Evolutionary conservation across 208 protist genomes (phyloP).

Genomic region (Herpetomonas muscarum): DNA sequence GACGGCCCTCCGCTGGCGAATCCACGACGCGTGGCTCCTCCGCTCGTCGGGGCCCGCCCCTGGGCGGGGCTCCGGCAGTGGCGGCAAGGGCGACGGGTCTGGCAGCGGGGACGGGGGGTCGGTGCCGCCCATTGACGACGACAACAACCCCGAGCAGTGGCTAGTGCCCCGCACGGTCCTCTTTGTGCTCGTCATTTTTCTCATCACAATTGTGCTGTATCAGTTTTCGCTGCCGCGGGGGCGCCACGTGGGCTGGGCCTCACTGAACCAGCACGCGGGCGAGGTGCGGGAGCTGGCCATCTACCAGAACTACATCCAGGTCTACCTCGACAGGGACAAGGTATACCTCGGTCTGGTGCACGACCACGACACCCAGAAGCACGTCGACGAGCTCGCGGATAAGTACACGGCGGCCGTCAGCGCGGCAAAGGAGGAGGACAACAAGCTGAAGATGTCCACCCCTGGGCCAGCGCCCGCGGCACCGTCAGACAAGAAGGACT

Average conservation of each 20-base stretch:
- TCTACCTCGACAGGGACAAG: constrained; percentile 48
- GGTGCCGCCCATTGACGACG: constrained; percentile 14
- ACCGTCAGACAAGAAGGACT: constrained; percentile 6
- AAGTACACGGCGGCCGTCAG: constrained; percentile 19
- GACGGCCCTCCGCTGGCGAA: too few relatives aligned
- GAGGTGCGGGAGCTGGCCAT: constrained; percentile 35
- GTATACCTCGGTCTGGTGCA: constrained; percentile 46
- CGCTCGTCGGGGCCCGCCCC: too few relatives aligned
- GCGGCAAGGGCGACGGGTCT: neutral
- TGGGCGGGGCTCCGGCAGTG: neutral
- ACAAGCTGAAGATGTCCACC: constrained; percentile 25
- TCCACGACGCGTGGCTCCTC: too few relatives aligned
- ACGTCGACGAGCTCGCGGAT: constrained; percentile 35
- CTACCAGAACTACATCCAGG: constrained; percentile 58
- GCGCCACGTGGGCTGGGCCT: constrained; percentile 42
- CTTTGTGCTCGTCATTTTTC: constrained; percentile 53
- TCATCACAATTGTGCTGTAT: constrained; percentile 44
- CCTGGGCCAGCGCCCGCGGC: constrained; percentile 2
- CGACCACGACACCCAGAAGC: constrained; percentile 60
- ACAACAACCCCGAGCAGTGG: constrained; percentile 41
- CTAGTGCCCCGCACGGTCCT: constrained; percentile 50
- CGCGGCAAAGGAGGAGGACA: constrained; percentile 8
- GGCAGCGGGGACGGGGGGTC: too few relatives aligned
- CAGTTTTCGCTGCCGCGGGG: constrained; percentile 35
- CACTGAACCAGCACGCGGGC: constrained; percentile 33